These are phyloP conservation scores for Silene uniflora DNA, from an alignment of 148 eudicot genomes.

Conservation along the genomic window DNA sequence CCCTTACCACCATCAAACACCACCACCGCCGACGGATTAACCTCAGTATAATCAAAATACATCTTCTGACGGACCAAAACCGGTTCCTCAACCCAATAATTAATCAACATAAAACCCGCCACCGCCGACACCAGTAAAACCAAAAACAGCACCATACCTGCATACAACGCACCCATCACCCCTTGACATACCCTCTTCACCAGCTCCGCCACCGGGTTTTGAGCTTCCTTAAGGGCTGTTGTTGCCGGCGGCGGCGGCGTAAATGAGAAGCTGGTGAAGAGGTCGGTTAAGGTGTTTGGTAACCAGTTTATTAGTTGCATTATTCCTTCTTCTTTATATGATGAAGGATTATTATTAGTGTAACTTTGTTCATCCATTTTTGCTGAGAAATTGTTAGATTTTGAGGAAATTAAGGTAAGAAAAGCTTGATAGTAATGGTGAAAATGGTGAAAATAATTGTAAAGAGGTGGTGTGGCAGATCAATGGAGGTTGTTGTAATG, in stretches of 20 bases:
- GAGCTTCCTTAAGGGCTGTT: too few species aligned
- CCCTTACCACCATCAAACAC: constrained; percentile 17
- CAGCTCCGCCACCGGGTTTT: background rate
- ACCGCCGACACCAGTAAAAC: constrained; percentile 41
- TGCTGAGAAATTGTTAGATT: too few species aligned
- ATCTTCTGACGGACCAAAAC: constrained; percentile 38
- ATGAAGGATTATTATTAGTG: too few species aligned
- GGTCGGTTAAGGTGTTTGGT: constrained; percentile 21
- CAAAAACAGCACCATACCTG: constrained; percentile 33
- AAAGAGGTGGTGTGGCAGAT: too few species aligned
- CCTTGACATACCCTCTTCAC: constrained; percentile 41
- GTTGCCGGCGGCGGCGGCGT: too few species aligned
- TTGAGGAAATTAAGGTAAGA: too few species aligned
- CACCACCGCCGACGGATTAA: constrained; percentile 47
- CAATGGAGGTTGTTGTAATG: too few species aligned
- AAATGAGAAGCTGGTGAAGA: constrained; percentile 20
- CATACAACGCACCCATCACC: constrained; percentile 46
- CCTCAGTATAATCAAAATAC: constrained; percentile 55
- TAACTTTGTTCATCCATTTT: too few species aligned
- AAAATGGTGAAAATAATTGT: too few species aligned
- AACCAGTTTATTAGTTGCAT: constrained; percentile 24
- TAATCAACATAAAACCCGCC: constrained; percentile 49
- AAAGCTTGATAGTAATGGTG: too few species aligned
- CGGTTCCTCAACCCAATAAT: constrained; percentile 66
- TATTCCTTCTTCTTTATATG: too few species aligned